These are phyloP conservation scores for Chaetothyriales sp. DNA, from an alignment of 2,329 filamentous ascomycete species.

Conservation along the genomic window DNA sequence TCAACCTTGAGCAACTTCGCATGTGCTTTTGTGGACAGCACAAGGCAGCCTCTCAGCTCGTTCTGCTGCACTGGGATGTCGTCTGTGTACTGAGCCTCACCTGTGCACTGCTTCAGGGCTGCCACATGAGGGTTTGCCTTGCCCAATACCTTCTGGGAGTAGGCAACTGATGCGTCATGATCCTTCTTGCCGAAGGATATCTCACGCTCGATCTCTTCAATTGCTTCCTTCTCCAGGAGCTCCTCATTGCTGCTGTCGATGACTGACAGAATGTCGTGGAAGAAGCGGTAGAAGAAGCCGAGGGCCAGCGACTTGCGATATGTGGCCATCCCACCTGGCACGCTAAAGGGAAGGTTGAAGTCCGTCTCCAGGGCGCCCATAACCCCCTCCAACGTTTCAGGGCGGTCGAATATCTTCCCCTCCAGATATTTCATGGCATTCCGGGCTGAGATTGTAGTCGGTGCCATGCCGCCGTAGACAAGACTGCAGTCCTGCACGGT, in stretches of 20 bases:
- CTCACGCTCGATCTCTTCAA: conserved; percentile 70
- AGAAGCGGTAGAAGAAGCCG: conserved; percentile 94
- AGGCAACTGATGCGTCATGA: conserved; percentile 55
- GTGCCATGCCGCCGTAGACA: conserved; percentile 90
- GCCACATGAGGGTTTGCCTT: conserved; percentile 78
- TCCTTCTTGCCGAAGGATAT: conserved; percentile 73
- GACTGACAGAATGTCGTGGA: conserved; percentile 60
- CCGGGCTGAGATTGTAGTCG: conserved; percentile 75
- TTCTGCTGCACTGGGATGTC: conserved; percentile 79
- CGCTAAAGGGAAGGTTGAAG: conserved; percentile 76
- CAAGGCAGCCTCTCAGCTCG: conserved; percentile 74
- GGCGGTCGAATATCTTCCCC: conserved; percentile 65
- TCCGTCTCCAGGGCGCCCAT: conserved; percentile 84
- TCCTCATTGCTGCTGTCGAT: conserved; percentile 32
- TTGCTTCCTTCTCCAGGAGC: conserved; percentile 54
- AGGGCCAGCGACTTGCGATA: conserved; percentile 83
- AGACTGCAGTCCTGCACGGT: conserved; percentile 60
- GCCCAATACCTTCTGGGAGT: conserved; percentile 68
- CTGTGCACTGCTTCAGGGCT: conserved; percentile 82
- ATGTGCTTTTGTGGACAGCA: conserved; percentile 75
- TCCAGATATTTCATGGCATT: conserved; percentile 57
- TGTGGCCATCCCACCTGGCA: conserved; percentile 93
- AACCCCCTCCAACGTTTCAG: conserved; percentile 69
- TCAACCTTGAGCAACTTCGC: conserved; percentile 72
- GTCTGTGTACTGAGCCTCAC: conserved; percentile 91